Evolutionary conservation across 2,329 filamentous ascomycete genomes (phyloP), one percentile per base, ranked within the genome.

Genomic region (Colletotrichum spinosum): DNA sequence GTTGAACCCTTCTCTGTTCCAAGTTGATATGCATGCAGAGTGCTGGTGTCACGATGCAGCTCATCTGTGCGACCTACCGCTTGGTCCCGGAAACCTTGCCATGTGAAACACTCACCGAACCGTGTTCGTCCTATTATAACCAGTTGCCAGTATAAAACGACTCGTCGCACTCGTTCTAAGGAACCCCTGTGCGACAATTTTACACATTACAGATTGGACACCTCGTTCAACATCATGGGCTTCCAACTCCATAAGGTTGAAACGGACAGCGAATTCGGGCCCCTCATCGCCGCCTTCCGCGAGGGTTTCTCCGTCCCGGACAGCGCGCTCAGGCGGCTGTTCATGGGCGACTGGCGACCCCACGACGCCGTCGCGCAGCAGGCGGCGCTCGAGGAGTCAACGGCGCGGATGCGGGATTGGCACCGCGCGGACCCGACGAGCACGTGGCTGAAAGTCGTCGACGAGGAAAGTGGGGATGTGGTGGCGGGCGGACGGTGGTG

Each of bases 391-490:
- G 4, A 8, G 2, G 55, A 58, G 9, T 37, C 46, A 10, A 58
- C 46, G 38, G n/a, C 25, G n/a, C 25, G 46, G 25, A 11, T 58
- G 55, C 33, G 55, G 33, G 15, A 25, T 8, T 50, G 48, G 55
- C 55, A 58, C 5, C 69, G 63, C 11, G 67, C 65, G 8, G 69
- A 77, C 48, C 67, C 71, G 34, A 71, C 74, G 25, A 74, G 74
- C 55, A 69, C 72, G 44, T 79, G 77, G 75, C 67, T 74, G 60
- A 78, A 80, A 65, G 74, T 76, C 11, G 69, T 79, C 37, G 79
- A 80, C 65, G 70, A 71, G 3, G 71, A 71, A 33, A 58, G 46
- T 46, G 46, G 55, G 38, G 37, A 58, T 38, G 2, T 51, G 3
- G 55, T 42, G 8, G 55, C 55, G 15, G 55, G 55, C 8, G 46